A percentile compares a stretch with the other conserved stretches of the same genome.
Evolutionary conservation across 2,329 filamentous ascomycete species (phyloP).

Genomic region (Monilinia vaccinii-corymbosi): DNA sequence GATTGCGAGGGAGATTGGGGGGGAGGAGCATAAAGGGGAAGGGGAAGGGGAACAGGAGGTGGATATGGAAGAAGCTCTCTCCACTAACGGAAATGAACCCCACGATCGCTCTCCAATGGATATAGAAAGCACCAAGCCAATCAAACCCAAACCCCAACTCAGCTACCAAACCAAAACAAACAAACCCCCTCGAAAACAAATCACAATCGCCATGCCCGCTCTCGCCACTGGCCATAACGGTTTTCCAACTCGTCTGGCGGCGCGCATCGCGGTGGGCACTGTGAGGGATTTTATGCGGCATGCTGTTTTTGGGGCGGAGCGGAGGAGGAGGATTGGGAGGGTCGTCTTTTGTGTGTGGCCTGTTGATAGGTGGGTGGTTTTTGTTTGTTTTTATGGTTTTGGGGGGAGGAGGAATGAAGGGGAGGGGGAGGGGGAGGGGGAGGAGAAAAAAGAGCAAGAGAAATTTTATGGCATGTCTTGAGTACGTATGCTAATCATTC

Average conservation of each 20-base stretch:
- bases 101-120: too few species aligned
- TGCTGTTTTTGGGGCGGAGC: neutral
- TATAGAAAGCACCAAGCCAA: too few species aligned
- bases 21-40: too few species aligned
- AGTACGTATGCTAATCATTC: too few species aligned
- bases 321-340: neutral
- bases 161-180: neutral
- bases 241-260: neutral
- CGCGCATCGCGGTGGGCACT: neutral
- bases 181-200: neutral
- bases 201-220: neutral
- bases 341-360: neutral
- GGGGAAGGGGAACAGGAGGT: neutral
- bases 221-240: neutral
- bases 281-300: neutral
- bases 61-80: too few species aligned
- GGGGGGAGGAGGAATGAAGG: too few species aligned
- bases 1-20: neutral
- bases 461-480: too few species aligned
- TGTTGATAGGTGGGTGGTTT: neutral
- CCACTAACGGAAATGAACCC: too few species aligned
- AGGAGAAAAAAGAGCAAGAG: too few species aligned
- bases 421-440: too few species aligned
- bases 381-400: too few species aligned
- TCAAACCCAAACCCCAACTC: too few species aligned